These are phyloP conservation scores for Dothiorella sarmentorum DNA, from an alignment of 2,329 filamentous ascomycete species.

Conservation along the genomic window DNA sequence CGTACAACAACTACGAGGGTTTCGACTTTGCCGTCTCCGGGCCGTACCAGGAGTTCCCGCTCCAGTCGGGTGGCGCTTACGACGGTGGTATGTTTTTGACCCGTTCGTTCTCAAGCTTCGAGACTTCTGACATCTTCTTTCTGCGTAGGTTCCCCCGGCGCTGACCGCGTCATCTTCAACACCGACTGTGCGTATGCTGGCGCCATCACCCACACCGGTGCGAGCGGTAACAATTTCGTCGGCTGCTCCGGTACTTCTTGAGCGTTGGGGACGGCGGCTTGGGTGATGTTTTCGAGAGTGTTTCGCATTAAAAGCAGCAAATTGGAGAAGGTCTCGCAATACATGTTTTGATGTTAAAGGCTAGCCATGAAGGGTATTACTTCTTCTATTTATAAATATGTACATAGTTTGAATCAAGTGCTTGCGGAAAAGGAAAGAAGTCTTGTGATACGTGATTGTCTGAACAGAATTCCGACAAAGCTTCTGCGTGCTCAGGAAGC, in stretches of 20 bases:
- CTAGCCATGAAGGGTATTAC: too few relatives aligned
- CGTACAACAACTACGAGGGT: slow-evolving; percentile 61
- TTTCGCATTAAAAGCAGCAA: too few relatives aligned
- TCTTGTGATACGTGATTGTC: too few relatives aligned
- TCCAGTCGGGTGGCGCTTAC: slow-evolving; percentile 52
- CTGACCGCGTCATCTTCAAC: slow-evolving; percentile 66
- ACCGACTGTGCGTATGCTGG: slow-evolving; percentile 55
- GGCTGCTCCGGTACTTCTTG: slow-evolving; percentile 49
- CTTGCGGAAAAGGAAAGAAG: too few relatives aligned
- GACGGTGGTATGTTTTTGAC: slow-evolving; percentile 49
- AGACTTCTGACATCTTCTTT: not conserved
- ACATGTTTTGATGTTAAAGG: too few relatives aligned
- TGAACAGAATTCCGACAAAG: too few relatives aligned
- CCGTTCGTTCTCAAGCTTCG: not conserved
- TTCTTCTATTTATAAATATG: too few relatives aligned
- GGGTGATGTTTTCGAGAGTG: too few relatives aligned
- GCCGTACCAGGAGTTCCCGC: slow-evolving; percentile 63
- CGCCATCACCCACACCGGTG: slow-evolving; percentile 67
- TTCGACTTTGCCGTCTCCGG: slow-evolving; percentile 57
- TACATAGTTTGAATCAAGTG: too few relatives aligned
- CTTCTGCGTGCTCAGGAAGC: too few relatives aligned
- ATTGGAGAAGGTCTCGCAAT: too few relatives aligned
- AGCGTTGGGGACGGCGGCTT: too few relatives aligned
- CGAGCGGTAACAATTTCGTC: slow-evolving; percentile 65
- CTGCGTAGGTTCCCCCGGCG: slow-evolving; percentile 55